Conservation (phyloP, 2,329 filamentous ascomycete species). For the Camillea tinctor region DNA sequence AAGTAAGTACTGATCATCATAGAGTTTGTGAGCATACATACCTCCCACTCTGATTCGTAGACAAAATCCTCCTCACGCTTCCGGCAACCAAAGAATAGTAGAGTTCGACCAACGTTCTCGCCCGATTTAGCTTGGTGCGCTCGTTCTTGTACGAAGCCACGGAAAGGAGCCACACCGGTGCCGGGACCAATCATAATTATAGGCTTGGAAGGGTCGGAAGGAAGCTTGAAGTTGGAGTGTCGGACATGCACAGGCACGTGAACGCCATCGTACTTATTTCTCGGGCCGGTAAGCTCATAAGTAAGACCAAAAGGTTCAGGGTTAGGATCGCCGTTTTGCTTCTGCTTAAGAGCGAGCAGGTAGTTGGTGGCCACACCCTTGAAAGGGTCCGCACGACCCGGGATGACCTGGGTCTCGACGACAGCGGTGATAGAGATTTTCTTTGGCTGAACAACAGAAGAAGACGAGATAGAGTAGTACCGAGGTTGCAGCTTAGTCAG, state of each 20-base stretch:
- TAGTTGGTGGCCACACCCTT: slow-evolving; percentile 98
- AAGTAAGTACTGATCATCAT: slow-evolving; percentile 24
- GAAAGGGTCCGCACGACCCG: slow-evolving; percentile 74
- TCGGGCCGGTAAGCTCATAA: slow-evolving; percentile 83
- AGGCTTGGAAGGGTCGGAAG: slow-evolving; percentile 89
- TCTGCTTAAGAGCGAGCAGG: slow-evolving; percentile 89
- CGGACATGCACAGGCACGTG: slow-evolving; percentile 94
- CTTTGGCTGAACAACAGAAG: slow-evolving; percentile 88
- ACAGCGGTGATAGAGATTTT: slow-evolving; percentile 95
- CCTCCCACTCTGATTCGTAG: slow-evolving; percentile 89
- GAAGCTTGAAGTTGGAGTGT: slow-evolving; percentile 98
- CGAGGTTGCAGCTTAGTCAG: slow-evolving; percentile 93
- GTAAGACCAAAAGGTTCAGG: slow-evolving; percentile 81
- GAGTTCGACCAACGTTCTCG: slow-evolving; percentile 77
- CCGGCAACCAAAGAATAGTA: slow-evolving; percentile 95
- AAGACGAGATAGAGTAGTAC: slow-evolving; percentile 99
- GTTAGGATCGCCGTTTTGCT: slow-evolving; percentile 84
- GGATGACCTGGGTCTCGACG: slow-evolving; percentile 78
- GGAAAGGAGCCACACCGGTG: slow-evolving; percentile 95
- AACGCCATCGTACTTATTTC: slow-evolving; percentile 96
- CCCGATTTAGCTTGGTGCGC: slow-evolving; percentile 79
- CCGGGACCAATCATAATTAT: slow-evolving; percentile 96
- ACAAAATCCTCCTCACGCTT: slow-evolving; percentile 87
- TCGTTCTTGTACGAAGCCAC: slow-evolving; percentile 91
- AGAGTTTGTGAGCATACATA: slow-evolving; percentile 46